These are phyloP conservation scores for Trichosanthes truncata DNA, from an alignment of 306 rosid species.

Conservation along the genomic window DNA sequence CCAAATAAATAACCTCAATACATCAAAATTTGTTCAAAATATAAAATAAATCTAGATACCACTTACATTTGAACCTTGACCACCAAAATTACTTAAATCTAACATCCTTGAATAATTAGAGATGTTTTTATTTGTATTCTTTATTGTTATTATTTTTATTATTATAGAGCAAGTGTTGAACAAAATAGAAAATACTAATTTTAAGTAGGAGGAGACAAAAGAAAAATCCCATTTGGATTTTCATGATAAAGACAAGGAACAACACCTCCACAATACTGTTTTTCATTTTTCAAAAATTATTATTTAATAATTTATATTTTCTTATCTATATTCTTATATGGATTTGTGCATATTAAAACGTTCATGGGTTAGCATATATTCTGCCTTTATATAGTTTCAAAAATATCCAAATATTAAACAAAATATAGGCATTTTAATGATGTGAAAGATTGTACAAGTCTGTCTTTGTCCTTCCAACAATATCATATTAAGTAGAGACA, in stretches of 20 bases:
- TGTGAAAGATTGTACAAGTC: neutral
- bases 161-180: neutral
- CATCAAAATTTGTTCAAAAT: too few relatives aligned
- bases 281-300: neutral
- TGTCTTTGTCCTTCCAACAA: neutral
- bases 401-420: neutral
- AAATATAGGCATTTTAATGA: neutral
- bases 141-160: neutral
- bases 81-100: too few relatives aligned
- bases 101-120: too few relatives aligned
- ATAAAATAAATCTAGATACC: too few relatives aligned
- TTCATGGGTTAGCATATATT: neutral
- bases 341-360: neutral
- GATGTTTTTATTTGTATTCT: too few relatives aligned
- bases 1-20: too few relatives aligned
- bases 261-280: neutral
- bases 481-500: neutral
- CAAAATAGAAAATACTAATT: neutral
- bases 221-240: neutral
- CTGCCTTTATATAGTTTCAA: neutral
- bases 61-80: too few relatives aligned
- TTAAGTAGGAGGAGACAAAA: neutral
- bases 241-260: neutral
- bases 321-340: neutral
- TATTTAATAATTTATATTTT: neutral